Base-by-base conservation (phyloP, 2,329 filamentous ascomycete species). In the Neonectria sp. region DNA sequence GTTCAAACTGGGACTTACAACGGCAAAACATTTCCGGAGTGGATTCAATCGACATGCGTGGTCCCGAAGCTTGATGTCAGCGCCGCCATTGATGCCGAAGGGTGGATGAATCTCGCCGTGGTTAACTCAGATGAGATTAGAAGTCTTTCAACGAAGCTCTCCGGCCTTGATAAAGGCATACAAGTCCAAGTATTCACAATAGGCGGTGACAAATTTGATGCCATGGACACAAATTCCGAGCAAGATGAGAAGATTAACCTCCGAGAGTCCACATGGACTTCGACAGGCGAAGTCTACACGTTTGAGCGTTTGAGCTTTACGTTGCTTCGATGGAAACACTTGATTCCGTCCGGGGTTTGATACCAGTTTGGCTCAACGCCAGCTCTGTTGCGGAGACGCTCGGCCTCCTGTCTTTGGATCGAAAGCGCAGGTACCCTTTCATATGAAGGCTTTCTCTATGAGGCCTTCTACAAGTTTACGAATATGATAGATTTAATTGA, bases 1-100 rank as follows among this genome's bases (percentile, higher is more conserved):
- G 87, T 95, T 9, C 84, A 85, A 8, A 86, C 86, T 59, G 85
- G 84, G 1, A 85, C 86, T 15, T 95, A 94, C 75, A 85, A 86
- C 29, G 93, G 92, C 1, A 82, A 82, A 33, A 92, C 91, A 2
- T 82, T 86, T 64, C 91, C 91, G 3, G 82, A 77, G 48, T 93
- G 91, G 90, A 82, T 93, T 60, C 82, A 88, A 52, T 86, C 86
- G 12, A 86, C 89, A 1, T 85, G 92, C 68, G 89, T 91, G 65
- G 90, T 90, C 7, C 91, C 92, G 5, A 94, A 88, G 82, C 78
- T 93, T 58, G 91, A 93, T 77, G 89, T 90, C 27, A 91, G 89
- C 69, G 91, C 90, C 6, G 82, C 85, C 2, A 72, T 90, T 6
- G 83, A 85, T 51, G 85, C 72, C n/a, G 88, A 83, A 21, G 92